Base-by-base conservation (phyloP, 495 filamentous ascomycete species). In the Jackrogersella minutella region DNA sequence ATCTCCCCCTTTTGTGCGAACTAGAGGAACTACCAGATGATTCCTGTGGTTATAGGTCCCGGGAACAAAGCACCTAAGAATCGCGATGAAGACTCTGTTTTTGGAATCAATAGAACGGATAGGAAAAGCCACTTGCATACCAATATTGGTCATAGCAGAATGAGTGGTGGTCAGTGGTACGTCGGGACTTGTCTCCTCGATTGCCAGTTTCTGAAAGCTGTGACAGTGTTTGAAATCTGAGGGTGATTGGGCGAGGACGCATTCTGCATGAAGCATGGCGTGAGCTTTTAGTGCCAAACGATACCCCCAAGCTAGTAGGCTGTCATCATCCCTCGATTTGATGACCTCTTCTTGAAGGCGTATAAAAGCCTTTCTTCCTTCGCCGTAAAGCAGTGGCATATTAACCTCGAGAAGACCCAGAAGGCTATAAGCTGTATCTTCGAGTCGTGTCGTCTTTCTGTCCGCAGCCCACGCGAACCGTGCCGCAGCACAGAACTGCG, bases 311-410 rank as follows among this genome's bases (percentile, higher is more conserved):
- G 65, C 65, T 3, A 72, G 59, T 14, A 72, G 58, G 5, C 67
- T 65, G 14, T 70, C 54, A 14, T 72, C 69, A 31, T 70, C 40
- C 9, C 53, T 31, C 13, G 50, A 54, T n/a, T 69, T 65, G 19
- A 74, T 62, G 7, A 73, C 64, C 33, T 73, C 72, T 52, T 70
- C 57, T 24, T 76, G 72, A 11, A 74, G 66, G 1, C 72, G 44
- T 6, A 26, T 7, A 24, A 74, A 75, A n/a, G 72, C 72, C 37
- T 60, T 65, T 0, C 54, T 11, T 1, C 68, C 65, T 55, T 75
- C 71, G 0, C 73, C 73, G 36, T 75, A 76, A 2, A 74, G 59
- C 8, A 73, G 31, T 6, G 72, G 70, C 70, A 75, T 73, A 33
- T 69, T 65, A 10, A 74, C 65, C 36, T 67, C 64, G 11, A 77